Conservation (phyloP, 2,329 filamentous ascomycete genomes). For the Exophiala dermatitidis region DNA sequence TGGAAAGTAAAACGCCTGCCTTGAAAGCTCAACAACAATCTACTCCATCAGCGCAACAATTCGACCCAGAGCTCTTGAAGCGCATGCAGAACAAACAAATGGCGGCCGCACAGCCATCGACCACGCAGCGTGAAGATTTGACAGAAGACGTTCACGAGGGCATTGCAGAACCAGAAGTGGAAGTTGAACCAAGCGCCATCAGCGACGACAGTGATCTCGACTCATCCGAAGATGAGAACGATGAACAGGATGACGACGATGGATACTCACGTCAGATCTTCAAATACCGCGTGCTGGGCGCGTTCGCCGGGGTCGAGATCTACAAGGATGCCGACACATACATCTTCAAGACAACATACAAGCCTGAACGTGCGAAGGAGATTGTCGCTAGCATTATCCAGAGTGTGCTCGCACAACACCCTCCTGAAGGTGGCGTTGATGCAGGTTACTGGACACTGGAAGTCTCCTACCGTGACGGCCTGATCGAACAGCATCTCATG, state of each 20-base stretch:
- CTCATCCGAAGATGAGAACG: background rate
- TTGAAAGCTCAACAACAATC: background rate
- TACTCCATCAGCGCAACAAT: background rate
- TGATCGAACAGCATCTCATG: slow-evolving; percentile 18
- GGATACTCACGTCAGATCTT: slow-evolving; percentile 8
- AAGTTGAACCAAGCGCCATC: background rate
- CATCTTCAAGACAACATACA: slow-evolving; percentile 9
- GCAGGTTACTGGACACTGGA: slow-evolving; percentile 3
- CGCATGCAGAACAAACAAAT: slow-evolving; percentile 2
- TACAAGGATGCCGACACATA: slow-evolving; percentile 16
- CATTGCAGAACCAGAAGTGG: too few relatives aligned
- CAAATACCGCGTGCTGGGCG: slow-evolving; percentile 15
- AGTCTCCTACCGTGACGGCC: slow-evolving; percentile 2
- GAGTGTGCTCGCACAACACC: background rate
- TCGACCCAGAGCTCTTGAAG: slow-evolving; percentile 7
- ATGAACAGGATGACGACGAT: background rate
- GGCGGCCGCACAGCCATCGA: too few relatives aligned
- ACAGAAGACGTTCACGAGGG: too few relatives aligned
- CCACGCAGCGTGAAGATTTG: too few relatives aligned
- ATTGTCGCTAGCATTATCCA: slow-evolving; percentile 7
- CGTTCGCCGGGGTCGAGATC: slow-evolving; percentile 10
- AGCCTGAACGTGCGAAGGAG: slow-evolving; percentile 6
- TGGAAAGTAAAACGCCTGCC: background rate
- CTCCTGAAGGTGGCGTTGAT: slow-evolving; percentile 3
- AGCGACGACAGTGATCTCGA: slow-evolving; percentile 7